These are phyloP conservation scores for Scheffersomyces titani DNA, from an alignment of 1,139 yeast species.

Conservation along the genomic window DNA sequence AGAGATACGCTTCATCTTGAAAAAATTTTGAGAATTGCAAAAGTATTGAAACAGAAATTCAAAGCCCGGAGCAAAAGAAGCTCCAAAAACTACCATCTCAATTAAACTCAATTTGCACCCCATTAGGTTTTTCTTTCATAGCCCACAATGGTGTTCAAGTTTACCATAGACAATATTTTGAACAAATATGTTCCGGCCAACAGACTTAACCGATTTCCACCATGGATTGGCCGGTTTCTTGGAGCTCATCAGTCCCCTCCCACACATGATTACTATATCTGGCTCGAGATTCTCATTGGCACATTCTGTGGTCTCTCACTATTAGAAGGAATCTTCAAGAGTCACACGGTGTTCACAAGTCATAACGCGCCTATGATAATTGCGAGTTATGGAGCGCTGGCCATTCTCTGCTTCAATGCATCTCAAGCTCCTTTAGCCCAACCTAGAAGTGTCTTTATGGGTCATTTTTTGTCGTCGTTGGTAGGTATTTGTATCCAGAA, in stretches of 20 bases:
- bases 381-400: conserved; percentile 69
- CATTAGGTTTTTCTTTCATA: neutral
- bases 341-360: conserved; percentile 43
- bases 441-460: conserved; percentile 61
- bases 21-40: neutral
- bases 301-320: conserved; percentile 56
- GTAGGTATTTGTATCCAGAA: conserved; percentile 59
- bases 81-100: neutral
- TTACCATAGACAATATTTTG: conserved; percentile 36
- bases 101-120: neutral
- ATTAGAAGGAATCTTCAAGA: conserved; percentile 52
- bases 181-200: conserved; percentile 33
- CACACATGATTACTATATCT: conserved; percentile 40
- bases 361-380: conserved; percentile 55
- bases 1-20: neutral
- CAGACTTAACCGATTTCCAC: conserved; percentile 30
- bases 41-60: neutral
- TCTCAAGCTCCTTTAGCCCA: conserved; percentile 63
- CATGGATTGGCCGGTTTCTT: conserved; percentile 25
- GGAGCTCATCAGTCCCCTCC: conserved; percentile 36
- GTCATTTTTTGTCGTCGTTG: conserved; percentile 56
- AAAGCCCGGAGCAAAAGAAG: neutral
- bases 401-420: conserved; percentile 62
- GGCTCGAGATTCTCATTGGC: conserved; percentile 49
- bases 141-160: conserved; percentile 39